Evolutionary conservation across 2,329 filamentous ascomycete species (phyloP), one percentile per base, ranked within the genome.

Genomic region (Nectriaceae sp.): DNA sequence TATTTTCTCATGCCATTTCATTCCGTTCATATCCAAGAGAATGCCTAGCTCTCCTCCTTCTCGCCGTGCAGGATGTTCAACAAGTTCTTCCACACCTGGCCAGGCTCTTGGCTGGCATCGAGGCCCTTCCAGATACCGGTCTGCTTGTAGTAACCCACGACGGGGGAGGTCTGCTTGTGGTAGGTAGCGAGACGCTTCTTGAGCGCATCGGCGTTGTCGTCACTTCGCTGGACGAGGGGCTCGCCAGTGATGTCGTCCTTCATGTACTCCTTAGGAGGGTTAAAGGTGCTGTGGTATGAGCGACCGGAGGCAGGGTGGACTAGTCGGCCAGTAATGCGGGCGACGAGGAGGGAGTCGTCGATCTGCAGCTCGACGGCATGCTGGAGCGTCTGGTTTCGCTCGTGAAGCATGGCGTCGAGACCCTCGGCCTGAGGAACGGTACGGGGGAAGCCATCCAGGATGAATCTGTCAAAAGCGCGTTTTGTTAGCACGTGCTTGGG

Each of bases 241-340:
- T 99, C 94, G 72, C 94, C 94, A 18, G 94, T 97, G 60, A 97
- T 74, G 73, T 99, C 94, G 74, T 99, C 94, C 70, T 85, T 96
- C 94, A 97, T 97, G 58, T 82, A 66, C 64, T 84, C 76, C 84
- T 97, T 96, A 65, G 94, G 94, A 43, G 94, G 94, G 84, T 97
- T 97, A 86, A 99, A 99, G 73, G 94, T 88, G 75, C 88, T 94
- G 85, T 99, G 94, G 80, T 99, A 99, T 61, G 89, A 91, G 67
- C 94, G 91, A 59, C 94, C 94, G 47, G 92, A 97, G 44, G 93
- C 93, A 49, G 93, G 93, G 81, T 99, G 94, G 63, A 99, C 80
- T 54, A 99, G 81, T 66, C 94, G 93, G 65, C 94, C 94, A 53
- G 94, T 99, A 74, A 99, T 97, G 67, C 94, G 90, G 60, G 92